These are phyloP conservation scores for Trametes sp. DNA, from an alignment of 1,284 basidiomycete genomes.

Conservation along the genomic window DNA sequence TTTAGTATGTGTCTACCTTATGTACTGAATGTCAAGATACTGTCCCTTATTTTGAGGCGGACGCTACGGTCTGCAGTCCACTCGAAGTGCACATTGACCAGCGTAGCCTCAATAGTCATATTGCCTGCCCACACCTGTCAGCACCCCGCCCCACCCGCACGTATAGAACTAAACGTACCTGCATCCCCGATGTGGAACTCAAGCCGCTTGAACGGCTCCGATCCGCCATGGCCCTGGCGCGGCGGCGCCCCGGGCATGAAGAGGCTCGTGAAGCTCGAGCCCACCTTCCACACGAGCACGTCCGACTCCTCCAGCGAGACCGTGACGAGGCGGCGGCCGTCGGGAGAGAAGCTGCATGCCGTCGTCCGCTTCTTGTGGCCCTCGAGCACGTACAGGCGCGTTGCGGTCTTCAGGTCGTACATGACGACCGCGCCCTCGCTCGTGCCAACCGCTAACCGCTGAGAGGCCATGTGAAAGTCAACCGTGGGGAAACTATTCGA, in stretches of 20 bases:
- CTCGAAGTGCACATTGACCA: constrained; percentile 81
- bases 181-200: constrained; percentile 76
- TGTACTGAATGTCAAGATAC: constrained; percentile 85
- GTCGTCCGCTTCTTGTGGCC: constrained; percentile 84
- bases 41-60: constrained; percentile 82
- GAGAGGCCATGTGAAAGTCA: constrained; percentile 87
- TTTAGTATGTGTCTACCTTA: constrained; percentile 34
- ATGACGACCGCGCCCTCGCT: constrained; percentile 93
- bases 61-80: constrained; percentile 88
- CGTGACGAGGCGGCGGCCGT: constrained; percentile 90
- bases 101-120: constrained; percentile 73
- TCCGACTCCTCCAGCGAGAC: constrained; percentile 85
- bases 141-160: not conserved
- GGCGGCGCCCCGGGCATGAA: constrained; percentile 93
- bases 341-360: constrained; percentile 90
- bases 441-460: constrained; percentile 93
- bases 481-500: constrained; percentile 84
- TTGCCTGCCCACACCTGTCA: constrained; percentile 52
- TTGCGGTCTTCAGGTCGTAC: constrained; percentile 97
- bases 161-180: constrained; percentile 42
- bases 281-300: constrained; percentile 91
- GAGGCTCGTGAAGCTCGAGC: constrained; percentile 84
- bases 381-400: constrained; percentile 93
- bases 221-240: constrained; percentile 83
- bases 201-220: constrained; percentile 86